phyloP scores from a whole-genome alignment of 495 filamentous ascomycete genomes.

The Astrocystis sublimbata region DNA sequence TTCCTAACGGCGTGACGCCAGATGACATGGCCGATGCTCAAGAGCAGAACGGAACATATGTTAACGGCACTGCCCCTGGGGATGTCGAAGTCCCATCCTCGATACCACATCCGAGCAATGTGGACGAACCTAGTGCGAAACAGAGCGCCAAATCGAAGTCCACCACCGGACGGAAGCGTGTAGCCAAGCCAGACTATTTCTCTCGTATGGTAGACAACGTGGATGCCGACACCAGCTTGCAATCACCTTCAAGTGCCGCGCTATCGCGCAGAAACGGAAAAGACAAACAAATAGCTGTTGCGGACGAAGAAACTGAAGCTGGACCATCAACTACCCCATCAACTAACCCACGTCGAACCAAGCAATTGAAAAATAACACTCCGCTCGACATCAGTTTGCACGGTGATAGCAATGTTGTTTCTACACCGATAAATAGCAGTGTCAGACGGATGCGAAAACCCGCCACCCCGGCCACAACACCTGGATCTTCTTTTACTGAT shows the following conservation, averaged over 20 bases:
- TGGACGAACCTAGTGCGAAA: not conserved
- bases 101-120: not conserved
- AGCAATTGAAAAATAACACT: conserved; percentile 23
- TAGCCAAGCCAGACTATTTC: conserved; percentile 28
- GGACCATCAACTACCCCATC: conserved; percentile 13
- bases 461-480: not conserved
- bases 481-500: conserved; percentile 34
- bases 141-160: conserved; percentile 6
- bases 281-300: not conserved
- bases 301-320: conserved; percentile 4
- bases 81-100: conserved; percentile 18
- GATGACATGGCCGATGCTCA: not conserved
- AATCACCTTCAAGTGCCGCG: conserved; percentile 14
- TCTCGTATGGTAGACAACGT: conserved; percentile 20
- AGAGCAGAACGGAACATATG: not conserved
- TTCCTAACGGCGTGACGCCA: not conserved
- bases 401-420: conserved; percentile 8
- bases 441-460: not conserved
- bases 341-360: no score
- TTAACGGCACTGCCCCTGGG: not conserved
- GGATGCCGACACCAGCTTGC: not conserved
- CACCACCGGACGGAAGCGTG: conserved; percentile 24
- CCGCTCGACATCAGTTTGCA: conserved; percentile 20
- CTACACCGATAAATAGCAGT: conserved; percentile 10
- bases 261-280: conserved; percentile 8